Percentiles rank a stretch among this genome's conserved stretches.
Evolutionary conservation across 139 green algal species (phyloP).

Genomic region (Coelastrella sp.): DNA sequence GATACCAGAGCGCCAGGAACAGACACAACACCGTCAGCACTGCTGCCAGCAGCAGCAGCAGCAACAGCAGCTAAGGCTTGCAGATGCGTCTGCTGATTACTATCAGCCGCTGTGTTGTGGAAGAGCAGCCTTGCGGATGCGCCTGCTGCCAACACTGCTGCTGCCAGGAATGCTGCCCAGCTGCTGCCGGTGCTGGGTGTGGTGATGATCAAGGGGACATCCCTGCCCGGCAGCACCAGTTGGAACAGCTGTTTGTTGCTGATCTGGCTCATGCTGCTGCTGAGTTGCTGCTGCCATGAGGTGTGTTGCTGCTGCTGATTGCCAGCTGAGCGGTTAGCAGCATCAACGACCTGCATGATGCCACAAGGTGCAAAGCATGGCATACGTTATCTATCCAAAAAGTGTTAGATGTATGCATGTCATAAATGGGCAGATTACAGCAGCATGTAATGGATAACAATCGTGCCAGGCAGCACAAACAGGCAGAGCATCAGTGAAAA

Average conservation of each 20-base stretch:
- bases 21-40: background rate
- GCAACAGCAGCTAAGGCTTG: background rate
- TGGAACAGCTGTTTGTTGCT: background rate
- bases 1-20: background rate
- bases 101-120: background rate
- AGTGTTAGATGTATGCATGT: too few species aligned
- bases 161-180: background rate
- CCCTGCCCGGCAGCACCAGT: background rate
- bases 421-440: too few species aligned
- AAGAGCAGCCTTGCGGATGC: background rate
- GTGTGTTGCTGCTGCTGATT: slow-evolving; percentile 13
- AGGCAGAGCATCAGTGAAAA: too few species aligned
- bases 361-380: too few species aligned
- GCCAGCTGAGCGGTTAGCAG: background rate
- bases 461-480: too few species aligned
- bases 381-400: too few species aligned
- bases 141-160: slow-evolving; percentile 14
- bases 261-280: background rate
- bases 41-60: slow-evolving; percentile 14
- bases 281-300: background rate
- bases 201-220: background rate
- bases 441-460: too few species aligned
- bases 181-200: background rate
- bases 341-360: too few species aligned
- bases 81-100: background rate